Evolutionary conservation across 2,329 filamentous ascomycete species (phyloP).

Genomic region (Paracamarosporium sp.): DNA sequence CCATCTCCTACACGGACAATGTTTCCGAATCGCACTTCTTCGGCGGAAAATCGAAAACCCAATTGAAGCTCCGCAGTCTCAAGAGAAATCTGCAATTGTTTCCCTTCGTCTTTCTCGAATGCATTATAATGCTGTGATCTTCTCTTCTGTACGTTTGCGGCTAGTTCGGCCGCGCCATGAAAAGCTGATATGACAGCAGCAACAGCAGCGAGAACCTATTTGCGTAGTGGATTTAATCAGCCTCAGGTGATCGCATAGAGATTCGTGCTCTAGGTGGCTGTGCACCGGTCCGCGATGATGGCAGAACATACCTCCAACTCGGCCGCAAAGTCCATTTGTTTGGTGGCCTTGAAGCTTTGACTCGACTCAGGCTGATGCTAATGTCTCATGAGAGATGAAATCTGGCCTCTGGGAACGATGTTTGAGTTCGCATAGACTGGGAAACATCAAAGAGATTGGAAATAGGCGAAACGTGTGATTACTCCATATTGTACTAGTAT

Average conservation of each 20-base stretch:
- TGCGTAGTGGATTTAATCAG: neutral
- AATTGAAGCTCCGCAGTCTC: slow-evolving; percentile 46
- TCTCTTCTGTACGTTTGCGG: slow-evolving; percentile 44
- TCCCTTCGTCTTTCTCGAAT: slow-evolving; percentile 40
- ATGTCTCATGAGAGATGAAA: neutral
- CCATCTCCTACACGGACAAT: slow-evolving; percentile 48
- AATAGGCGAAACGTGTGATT: neutral
- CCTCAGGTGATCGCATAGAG: too few relatives aligned
- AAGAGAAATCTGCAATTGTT: slow-evolving; percentile 48
- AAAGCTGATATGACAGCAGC: slow-evolving; percentile 52
- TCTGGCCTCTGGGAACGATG: neutral
- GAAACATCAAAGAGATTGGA: neutral
- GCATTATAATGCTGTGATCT: slow-evolving; percentile 32
- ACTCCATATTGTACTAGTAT: too few relatives aligned
- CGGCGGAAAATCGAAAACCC: slow-evolving; percentile 37
- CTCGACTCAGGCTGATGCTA: neutral
- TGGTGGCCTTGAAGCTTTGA: neutral
- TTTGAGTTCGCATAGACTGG: neutral
- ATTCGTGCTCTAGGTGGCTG: neutral
- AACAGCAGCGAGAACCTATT: slow-evolving; percentile 49
- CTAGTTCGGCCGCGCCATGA: slow-evolving; percentile 49
- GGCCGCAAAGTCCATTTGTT: slow-evolving; percentile 3
- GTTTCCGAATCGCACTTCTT: slow-evolving; percentile 45
- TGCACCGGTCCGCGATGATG: neutral
- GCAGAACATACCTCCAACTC: slow-evolving; percentile 33